Conservation (phyloP, 768 basidiomycete species). For the Leccinum variicolor region DNA sequence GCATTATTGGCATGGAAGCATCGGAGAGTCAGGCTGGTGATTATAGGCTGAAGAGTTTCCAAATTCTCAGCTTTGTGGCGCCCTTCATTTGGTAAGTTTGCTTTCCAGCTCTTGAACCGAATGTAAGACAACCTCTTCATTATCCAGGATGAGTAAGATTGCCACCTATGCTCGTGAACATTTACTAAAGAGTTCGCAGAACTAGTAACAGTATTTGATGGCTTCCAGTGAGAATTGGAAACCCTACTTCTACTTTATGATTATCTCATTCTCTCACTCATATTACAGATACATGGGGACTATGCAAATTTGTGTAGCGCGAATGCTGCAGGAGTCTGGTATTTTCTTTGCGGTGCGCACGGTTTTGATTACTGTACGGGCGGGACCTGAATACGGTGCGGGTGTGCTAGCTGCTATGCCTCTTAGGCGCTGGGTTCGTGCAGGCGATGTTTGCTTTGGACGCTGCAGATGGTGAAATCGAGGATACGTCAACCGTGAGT, state of each 20-base stretch:
- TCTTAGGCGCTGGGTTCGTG: slow-evolving; percentile 79
- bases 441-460: slow-evolving; percentile 90
- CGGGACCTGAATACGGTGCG: background rate
- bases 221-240: slow-evolving; percentile 55
- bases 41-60: slow-evolving; percentile 71
- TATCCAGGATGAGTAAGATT: slow-evolving; percentile 74
- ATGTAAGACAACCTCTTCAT: background rate
- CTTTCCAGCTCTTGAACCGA: background rate
- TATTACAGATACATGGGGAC: slow-evolving; percentile 73
- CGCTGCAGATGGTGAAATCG: slow-evolving; percentile 78
- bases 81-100: slow-evolving; percentile 78
- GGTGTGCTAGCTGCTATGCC: slow-evolving; percentile 60
- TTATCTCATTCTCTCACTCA: background rate
- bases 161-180: background rate
- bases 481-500: slow-evolving; percentile 48
- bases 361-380: background rate
- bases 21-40: slow-evolving; percentile 33
- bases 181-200: slow-evolving; percentile 38
- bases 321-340: slow-evolving; percentile 91
- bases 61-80: slow-evolving; percentile 82
- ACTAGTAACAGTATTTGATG: slow-evolving; percentile 77
- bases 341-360: slow-evolving; percentile 81
- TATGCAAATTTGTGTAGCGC: slow-evolving; percentile 89
- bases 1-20: slow-evolving; percentile 52
- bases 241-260: background rate